Percentiles rank a stretch among this genome's conserved stretches.
These are phyloP conservation scores for Crotalaria pallida DNA, from an alignment of 306 rosid genomes.

Conservation along the genomic window DNA sequence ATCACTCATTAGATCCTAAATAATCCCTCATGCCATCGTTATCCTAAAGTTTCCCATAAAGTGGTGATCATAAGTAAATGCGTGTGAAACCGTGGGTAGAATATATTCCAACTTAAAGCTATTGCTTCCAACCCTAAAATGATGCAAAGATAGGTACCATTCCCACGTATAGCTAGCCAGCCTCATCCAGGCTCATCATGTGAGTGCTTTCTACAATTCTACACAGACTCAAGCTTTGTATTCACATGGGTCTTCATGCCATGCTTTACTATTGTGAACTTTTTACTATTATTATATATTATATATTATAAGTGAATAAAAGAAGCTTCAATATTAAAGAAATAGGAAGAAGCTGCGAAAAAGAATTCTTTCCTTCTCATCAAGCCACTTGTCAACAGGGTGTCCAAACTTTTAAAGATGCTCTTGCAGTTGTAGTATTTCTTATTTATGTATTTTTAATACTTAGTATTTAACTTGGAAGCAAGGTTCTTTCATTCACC, in stretches of 20 bases:
- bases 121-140: background rate
- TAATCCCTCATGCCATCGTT: background rate
- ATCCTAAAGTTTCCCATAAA: background rate
- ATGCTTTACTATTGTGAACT: background rate
- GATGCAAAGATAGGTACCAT: slow-evolving; percentile 14
- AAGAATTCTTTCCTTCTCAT: background rate
- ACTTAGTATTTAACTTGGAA: too few species aligned
- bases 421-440: background rate
- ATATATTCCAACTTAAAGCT: slow-evolving; percentile 22
- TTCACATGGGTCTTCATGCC: slow-evolving; percentile 23
- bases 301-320: background rate
- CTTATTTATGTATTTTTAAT: background rate
- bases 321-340: slow-evolving; percentile 2
- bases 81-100: slow-evolving; percentile 23
- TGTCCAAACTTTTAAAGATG: background rate
- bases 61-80: too few species aligned
- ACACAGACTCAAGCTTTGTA: background rate
- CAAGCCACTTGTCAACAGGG: slow-evolving; percentile 9
- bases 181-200: background rate
- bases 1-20: background rate
- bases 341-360: background rate
- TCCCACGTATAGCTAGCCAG: background rate
- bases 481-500: too few species aligned
- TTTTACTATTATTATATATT: too few species aligned
- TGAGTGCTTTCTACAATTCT: slow-evolving; percentile 11